These are phyloP conservation scores for Fraxinus pennsylvanica DNA, from an alignment of 257 asterid species.

Conservation along the genomic window DNA sequence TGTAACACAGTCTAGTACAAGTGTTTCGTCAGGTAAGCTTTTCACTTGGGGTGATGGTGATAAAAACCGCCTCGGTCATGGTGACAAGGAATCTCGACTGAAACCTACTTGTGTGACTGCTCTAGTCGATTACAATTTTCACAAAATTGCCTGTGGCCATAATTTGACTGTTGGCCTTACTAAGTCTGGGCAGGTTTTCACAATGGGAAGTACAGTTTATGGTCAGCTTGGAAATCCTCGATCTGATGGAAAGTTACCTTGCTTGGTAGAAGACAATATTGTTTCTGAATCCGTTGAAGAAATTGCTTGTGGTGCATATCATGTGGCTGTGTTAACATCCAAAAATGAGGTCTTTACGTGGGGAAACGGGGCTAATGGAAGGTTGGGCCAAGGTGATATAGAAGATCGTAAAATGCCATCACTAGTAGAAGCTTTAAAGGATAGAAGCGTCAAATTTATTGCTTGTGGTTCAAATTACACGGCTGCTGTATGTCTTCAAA, in stretches of 20 bases:
- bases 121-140: conserved; percentile 58
- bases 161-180: conserved; percentile 81
- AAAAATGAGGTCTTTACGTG: conserved; percentile 85
- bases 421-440: conserved; percentile 76
- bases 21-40: conserved; percentile 50
- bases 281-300: conserved; percentile 69
- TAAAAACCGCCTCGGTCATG: conserved; percentile 58
- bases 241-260: conserved; percentile 79
- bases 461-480: conserved; percentile 90
- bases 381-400: conserved; percentile 91
- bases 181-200: conserved; percentile 72
- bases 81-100: conserved; percentile 55
- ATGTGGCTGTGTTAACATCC: conserved; percentile 79
- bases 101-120: conserved; percentile 55
- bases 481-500: conserved; percentile 78
- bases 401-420: conserved; percentile 82
- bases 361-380: conserved; percentile 96
- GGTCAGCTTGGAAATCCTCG: conserved; percentile 87
- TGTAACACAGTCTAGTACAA: conserved; percentile 44
- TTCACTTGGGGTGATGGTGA: conserved; percentile 69
- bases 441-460: conserved; percentile 69
- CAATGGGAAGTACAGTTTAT: conserved; percentile 89
- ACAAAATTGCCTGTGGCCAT: conserved; percentile 83
- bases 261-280: conserved; percentile 72
- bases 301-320: conserved; percentile 82